These are phyloP conservation scores for Thalia dealbata DNA, from an alignment of 176 grass and related monocot species.

Conservation along the genomic window DNA sequence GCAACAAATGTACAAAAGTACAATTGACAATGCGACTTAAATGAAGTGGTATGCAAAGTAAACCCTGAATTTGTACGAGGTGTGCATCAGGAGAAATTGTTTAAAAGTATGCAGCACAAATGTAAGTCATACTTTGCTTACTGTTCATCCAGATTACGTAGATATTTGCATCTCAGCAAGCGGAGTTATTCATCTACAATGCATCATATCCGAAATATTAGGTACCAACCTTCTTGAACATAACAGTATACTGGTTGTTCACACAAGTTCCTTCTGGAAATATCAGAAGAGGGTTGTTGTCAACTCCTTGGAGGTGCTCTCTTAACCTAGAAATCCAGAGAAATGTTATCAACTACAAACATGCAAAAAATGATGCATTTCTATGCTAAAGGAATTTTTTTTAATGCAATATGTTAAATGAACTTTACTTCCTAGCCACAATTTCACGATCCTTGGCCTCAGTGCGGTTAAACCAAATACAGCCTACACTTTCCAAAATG, in stretches of 20 bases:
- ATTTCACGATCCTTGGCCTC: slow-evolving; percentile 93
- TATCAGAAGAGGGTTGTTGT: slow-evolving; percentile 88
- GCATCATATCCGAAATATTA: not conserved
- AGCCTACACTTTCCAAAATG: slow-evolving; percentile 83
- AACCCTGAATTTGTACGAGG: not conserved
- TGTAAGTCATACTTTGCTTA: not conserved
- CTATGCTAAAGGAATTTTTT: not conserved
- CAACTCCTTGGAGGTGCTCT: slow-evolving; percentile 71
- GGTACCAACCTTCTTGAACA: slow-evolving; percentile 87
- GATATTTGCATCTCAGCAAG: not conserved
- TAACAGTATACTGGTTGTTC: slow-evolving; percentile 96
- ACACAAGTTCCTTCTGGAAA: slow-evolving; percentile 98
- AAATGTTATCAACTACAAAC: not conserved
- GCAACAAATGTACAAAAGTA: too few species aligned
- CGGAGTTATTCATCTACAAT: not conserved
- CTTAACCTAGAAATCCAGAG: slow-evolving; percentile 45
- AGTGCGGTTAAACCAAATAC: slow-evolving; percentile 97
- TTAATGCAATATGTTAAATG: not conserved
- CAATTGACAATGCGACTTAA: too few species aligned
- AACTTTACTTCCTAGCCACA: slow-evolving; percentile 57
- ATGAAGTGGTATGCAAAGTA: too few species aligned
- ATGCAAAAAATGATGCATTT: not conserved
- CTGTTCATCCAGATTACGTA: not conserved
- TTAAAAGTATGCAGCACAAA: not conserved
- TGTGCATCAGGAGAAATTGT: not conserved